Percentiles rank a stretch among this genome's conserved stretches.
These are phyloP conservation scores for Cyclocybe cylindracea DNA, from an alignment of 768 basidiomycete species.

Conservation along the genomic window DNA sequence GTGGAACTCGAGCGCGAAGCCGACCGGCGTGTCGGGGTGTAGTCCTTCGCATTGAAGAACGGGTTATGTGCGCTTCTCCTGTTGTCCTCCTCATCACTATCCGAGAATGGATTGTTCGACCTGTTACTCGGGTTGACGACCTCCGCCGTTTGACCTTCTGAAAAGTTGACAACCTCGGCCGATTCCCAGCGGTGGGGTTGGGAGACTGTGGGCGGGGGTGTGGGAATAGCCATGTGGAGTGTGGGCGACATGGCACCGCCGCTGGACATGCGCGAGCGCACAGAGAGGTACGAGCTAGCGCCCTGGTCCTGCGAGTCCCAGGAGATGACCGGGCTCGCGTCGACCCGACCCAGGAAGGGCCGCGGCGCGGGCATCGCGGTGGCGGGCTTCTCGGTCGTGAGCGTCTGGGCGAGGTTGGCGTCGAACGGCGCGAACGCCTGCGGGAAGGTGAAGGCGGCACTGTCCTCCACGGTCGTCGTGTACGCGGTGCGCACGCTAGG, in stretches of 20 bases:
- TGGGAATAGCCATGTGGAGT: constrained; percentile 55
- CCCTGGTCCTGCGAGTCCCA: constrained; percentile 58
- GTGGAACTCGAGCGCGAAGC: too few relatives aligned
- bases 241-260: constrained; percentile 52
- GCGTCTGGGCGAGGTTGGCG: constrained; percentile 51
- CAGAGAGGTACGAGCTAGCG: constrained; percentile 51
- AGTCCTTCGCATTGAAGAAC: constrained; percentile 37
- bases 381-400: constrained; percentile 37
- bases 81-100: constrained; percentile 20
- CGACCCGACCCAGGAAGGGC: constrained; percentile 45
- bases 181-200: constrained; percentile 67
- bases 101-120: not conserved
- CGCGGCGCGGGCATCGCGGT: constrained; percentile 35
- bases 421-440: constrained; percentile 64
- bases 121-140: constrained; percentile 33
- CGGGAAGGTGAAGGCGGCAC: constrained; percentile 36
- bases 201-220: constrained; percentile 55
- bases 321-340: constrained; percentile 42
- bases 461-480: constrained; percentile 47
- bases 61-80: constrained; percentile 45
- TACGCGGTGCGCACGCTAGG: constrained; percentile 56
- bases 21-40: not conserved
- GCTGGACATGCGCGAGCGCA: constrained; percentile 39
- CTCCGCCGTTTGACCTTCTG: constrained; percentile 33
- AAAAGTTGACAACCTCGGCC: constrained; percentile 57